phyloP scores from a whole-genome alignment of 345 rosid species.

The Clausena lansium region DNA sequence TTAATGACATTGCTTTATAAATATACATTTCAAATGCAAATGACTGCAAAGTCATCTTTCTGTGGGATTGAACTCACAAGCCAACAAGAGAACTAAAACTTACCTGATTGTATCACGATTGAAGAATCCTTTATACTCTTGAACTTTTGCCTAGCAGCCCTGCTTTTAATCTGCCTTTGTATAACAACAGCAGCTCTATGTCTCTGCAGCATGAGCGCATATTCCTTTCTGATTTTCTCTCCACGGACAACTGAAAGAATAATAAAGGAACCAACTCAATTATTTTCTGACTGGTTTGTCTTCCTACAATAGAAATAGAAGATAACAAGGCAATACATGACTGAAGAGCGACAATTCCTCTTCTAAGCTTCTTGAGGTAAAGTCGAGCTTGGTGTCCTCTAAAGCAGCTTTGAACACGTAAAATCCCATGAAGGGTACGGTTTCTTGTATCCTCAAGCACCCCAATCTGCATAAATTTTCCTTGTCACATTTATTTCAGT shows the following conservation, averaged over 20 bases:
- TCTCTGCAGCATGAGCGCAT: slow-evolving; percentile 52
- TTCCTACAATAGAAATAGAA: not conserved
- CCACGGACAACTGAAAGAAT: slow-evolving; percentile 71
- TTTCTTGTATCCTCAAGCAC: slow-evolving; percentile 96
- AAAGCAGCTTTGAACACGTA: slow-evolving; percentile 93
- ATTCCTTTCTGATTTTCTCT: slow-evolving; percentile 70
- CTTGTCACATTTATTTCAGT: not conserved
- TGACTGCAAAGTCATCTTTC: not conserved
- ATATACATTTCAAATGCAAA: slow-evolving; percentile 18
- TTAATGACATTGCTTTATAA: not conserved
- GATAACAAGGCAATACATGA: slow-evolving; percentile 58
- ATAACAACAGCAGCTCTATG: slow-evolving; percentile 83
- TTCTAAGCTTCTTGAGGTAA: slow-evolving; percentile 55
- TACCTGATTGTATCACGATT: slow-evolving; percentile 79
- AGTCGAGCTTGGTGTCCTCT: slow-evolving; percentile 89
- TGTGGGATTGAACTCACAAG: not conserved
- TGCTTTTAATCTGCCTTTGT: slow-evolving; percentile 68
- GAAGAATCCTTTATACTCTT: slow-evolving; percentile 54
- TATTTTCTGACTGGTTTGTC: not conserved
- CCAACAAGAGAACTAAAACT: not conserved
- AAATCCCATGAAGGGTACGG: slow-evolving; percentile 92
- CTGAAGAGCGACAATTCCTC: slow-evolving; percentile 64
- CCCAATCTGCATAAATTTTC: slow-evolving; percentile 65
- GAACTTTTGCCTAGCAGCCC: slow-evolving; percentile 38
- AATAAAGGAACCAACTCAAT: slow-evolving; percentile 1